Conservation (phyloP, 108 stramenopile genomes). For the Pseudonitzschia multiseries region DNA sequence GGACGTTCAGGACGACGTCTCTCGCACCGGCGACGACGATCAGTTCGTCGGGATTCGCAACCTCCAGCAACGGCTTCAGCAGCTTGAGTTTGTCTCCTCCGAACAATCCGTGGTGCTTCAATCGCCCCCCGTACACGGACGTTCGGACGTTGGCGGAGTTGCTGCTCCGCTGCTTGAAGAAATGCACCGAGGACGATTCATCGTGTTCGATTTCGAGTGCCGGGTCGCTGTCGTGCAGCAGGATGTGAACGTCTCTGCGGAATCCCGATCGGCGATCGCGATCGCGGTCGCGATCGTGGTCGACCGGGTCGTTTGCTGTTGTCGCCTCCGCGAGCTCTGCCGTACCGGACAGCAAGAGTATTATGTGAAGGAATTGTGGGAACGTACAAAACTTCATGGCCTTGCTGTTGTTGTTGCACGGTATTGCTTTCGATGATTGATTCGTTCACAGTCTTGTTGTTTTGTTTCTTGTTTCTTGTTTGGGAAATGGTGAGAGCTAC, state of each 20-base stretch:
- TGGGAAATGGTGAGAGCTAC: too few species aligned
- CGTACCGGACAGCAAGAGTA: not conserved
- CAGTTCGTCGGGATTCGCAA: conserved; percentile 2
- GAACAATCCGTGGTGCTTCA: not conserved
- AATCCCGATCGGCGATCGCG: not conserved
- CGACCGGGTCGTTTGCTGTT: not conserved
- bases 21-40: conserved; percentile 10
- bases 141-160: not conserved
- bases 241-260: conserved; percentile 13
- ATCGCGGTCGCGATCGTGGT: not conserved
- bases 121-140: conserved; percentile 11
- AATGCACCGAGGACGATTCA: not conserved
- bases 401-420: not conserved
- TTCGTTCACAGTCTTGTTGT: too few species aligned
- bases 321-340: not conserved
- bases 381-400: not conserved
- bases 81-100: conserved; percentile 9
- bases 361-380: not conserved
- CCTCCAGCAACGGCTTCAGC: conserved; percentile 14
- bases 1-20: conserved; percentile 18
- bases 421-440: too few species aligned
- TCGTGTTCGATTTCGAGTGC: not conserved
- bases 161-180: conserved; percentile 13
- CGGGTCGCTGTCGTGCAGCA: conserved; percentile 5
- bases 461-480: too few species aligned